Base-by-base conservation (phyloP, 208 protist genomes). In the Phytomonas sp. region DNA sequence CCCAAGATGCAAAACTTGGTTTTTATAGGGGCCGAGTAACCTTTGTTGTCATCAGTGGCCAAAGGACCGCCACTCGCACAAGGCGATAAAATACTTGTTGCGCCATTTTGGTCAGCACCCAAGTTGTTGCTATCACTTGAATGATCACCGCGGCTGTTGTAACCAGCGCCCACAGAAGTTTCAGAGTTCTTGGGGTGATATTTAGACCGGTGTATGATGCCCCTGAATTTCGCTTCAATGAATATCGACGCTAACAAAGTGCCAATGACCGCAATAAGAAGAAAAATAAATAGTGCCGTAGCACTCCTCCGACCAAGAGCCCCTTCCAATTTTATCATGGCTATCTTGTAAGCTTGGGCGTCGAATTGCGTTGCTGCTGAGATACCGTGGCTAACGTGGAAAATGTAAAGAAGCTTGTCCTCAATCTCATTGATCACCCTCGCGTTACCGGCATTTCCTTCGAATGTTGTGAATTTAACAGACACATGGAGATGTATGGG, bases 151-250 rank as follows among this genome's bases (percentile, higher is more conserved):
- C 62, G 26, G 17, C 13, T 59, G 37, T 67, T 40, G 17, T 23
- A 20, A 9, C 43, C 20, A 63, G 23, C n/a, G 62, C 26, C 43
- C 1, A 30, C 15, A 65, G 64, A 29, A 40, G 8, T 87, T 34
- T 81, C 79, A 6, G 80, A 74, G 8, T 77, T 70, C 70, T 84
- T 84, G 43, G 85, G 78, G 63, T 87, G 75, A 67, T 88, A 87
- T 76, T 87, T 91, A 40, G 81, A 81, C 61, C 81, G 76, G 74
- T 83, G 83, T 51, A 95, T 85, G 26, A 82, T 83, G 60, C 72
- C 76, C 73, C 79, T 85, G 78, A 88, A 92, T 17, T 78, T 85
- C 46, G 85, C 69, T 69, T 95, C 89, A 28, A 93, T 74, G 69
- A 79, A 90, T 62, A 89, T 72, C 33, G 75, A 82, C 11, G 75